Percentiles rank a stretch among this genome's conserved stretches.
Evolutionary conservation across 2,329 filamentous ascomycete species (phyloP).

Genomic region (Rosellinia necatrix): DNA sequence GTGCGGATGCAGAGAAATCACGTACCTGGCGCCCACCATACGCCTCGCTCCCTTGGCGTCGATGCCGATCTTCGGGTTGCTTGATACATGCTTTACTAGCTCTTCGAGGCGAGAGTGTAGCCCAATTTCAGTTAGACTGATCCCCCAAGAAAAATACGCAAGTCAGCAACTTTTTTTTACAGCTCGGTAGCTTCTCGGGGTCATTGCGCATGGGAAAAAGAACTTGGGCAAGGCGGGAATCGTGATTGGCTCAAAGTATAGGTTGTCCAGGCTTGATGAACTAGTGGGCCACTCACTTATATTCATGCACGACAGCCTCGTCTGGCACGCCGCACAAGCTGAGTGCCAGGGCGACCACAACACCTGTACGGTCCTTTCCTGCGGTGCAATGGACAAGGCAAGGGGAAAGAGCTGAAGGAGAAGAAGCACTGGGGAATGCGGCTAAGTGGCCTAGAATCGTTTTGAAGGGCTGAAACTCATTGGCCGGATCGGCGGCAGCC

Average conservation of each 20-base stretch:
- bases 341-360: constrained; percentile 65
- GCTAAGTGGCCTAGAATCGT: constrained; percentile 61
- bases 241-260: no score
- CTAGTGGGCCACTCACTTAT: constrained; percentile 20
- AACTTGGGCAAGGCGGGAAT: no score
- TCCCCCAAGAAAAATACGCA: not conserved
- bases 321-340: constrained; percentile 61
- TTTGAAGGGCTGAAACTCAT: constrained; percentile 60
- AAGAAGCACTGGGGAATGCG: constrained; percentile 20
- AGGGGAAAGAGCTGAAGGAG: constrained; percentile 48
- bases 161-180: constrained; percentile 1
- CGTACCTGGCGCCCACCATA: constrained; percentile 52
- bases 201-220: not conserved
- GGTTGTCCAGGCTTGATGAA: not conserved
- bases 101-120: constrained; percentile 44
- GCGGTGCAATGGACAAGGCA: constrained; percentile 67
- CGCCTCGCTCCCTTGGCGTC: constrained; percentile 50
- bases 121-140: constrained; percentile 59
- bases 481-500: constrained; percentile 48
- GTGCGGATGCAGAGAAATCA: constrained; percentile 9
- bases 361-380: constrained; percentile 71
- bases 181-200: not conserved
- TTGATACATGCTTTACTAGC: constrained; percentile 51
- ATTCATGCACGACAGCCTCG: constrained; percentile 58
- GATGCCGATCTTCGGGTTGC: constrained; percentile 54